Conservation (phyloP, 495 filamentous ascomycete genomes). For the Hyaloscypha bicolor region DNA sequence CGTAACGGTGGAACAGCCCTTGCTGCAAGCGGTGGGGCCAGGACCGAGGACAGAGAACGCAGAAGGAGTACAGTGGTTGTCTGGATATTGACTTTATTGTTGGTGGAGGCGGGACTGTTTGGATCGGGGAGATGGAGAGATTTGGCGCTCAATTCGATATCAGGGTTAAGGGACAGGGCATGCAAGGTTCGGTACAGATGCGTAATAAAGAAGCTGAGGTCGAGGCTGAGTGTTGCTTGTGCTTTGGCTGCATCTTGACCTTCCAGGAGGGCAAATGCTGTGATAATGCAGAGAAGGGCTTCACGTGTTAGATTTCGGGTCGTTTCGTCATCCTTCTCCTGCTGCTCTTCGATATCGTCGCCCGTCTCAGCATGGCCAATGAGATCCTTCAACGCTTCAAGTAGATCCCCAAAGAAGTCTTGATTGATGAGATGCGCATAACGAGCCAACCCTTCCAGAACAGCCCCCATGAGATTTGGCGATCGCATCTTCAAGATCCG, state of each 20-base stretch:
- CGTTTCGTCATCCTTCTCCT: conserved; percentile 41
- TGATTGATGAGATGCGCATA: conserved; percentile 97
- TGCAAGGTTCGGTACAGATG: conserved; percentile 87
- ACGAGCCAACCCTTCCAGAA: conserved; percentile 84
- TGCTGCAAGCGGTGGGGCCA: conserved; percentile 66
- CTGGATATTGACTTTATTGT: conserved; percentile 84
- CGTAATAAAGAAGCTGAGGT: conserved; percentile 91
- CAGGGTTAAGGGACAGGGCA: conserved; percentile 73
- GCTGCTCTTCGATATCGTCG: conserved; percentile 48
- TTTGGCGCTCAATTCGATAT: conserved; percentile 82
- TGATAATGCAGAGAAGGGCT: conserved; percentile 91
- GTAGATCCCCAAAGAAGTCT: conserved; percentile 94
- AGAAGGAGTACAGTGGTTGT: conserved; percentile 90
- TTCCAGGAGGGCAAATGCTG: conserved; percentile 88
- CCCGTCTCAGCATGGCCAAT: conserved; percentile 66
- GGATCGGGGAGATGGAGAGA: conserved; percentile 81
- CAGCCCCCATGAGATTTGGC: conserved; percentile 85
- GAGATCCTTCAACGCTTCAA: conserved; percentile 91
- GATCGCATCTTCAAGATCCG: conserved; percentile 83
- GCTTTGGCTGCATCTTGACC: conserved; percentile 82
- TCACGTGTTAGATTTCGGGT: conserved; percentile 75
- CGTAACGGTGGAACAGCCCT: conserved; percentile 70
- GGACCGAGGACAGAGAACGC: conserved; percentile 75
- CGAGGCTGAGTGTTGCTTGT: conserved; percentile 68
- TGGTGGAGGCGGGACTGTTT: conserved; percentile 39